Conservation (phyloP, 2,329 filamentous ascomycete genomes). For the Westerdykella sp. region DNA sequence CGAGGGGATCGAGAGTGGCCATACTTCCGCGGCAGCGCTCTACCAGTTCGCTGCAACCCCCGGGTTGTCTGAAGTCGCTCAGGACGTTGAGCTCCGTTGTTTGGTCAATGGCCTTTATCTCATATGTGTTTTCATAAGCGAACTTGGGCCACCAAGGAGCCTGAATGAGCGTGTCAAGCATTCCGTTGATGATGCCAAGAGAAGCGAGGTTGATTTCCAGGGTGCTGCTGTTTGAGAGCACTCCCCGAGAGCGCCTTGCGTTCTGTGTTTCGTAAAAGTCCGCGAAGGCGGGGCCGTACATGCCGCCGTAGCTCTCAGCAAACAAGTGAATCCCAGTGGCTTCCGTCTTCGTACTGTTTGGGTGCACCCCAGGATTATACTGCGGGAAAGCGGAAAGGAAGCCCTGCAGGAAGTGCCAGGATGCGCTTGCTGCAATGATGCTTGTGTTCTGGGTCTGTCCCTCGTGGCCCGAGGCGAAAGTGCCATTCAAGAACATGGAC, state of each 20-base stretch:
- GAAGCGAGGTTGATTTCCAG: slow-evolving; percentile 56
- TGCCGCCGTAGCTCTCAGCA: slow-evolving; percentile 64
- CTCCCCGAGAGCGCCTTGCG: slow-evolving; percentile 46
- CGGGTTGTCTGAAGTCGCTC: slow-evolving; percentile 42
- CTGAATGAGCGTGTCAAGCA: slow-evolving; percentile 60
- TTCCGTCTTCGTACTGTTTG: slow-evolving; percentile 32
- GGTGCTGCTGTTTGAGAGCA: slow-evolving; percentile 48
- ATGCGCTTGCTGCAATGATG: slow-evolving; percentile 50
- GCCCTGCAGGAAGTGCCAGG: slow-evolving; percentile 61
- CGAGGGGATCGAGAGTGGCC: slow-evolving; percentile 27
- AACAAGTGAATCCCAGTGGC: slow-evolving; percentile 58
- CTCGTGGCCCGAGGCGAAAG: slow-evolving; percentile 53
- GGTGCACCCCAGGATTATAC: slow-evolving; percentile 47
- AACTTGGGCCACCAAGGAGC: slow-evolving; percentile 52
- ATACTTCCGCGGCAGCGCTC: slow-evolving; percentile 29
- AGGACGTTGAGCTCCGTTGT: slow-evolving; percentile 45
- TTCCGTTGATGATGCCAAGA: slow-evolving; percentile 65
- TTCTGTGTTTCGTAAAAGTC: slow-evolving; percentile 57
- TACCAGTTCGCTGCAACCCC: slow-evolving; percentile 48
- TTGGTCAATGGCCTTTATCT: slow-evolving; percentile 51
- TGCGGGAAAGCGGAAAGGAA: slow-evolving; percentile 55
- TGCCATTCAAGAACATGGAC: slow-evolving; percentile 54
- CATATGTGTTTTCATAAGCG: slow-evolving; percentile 61
- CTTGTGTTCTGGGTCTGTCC: slow-evolving; percentile 52
- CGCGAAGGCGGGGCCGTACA: slow-evolving; percentile 62